These are phyloP conservation scores for Physaria fendleri DNA, from an alignment of 345 rosid genomes.

Conservation along the genomic window DNA sequence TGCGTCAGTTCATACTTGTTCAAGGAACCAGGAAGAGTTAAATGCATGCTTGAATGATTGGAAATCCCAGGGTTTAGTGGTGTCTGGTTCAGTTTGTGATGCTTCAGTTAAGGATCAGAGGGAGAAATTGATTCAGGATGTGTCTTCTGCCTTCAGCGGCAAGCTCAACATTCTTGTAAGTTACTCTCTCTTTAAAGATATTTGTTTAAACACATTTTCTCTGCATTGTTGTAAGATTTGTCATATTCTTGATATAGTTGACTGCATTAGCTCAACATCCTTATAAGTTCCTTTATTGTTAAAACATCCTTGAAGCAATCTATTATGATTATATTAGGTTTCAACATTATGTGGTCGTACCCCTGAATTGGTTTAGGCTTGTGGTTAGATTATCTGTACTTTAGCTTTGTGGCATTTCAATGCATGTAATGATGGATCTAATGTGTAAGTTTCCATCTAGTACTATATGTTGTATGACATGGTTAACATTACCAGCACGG, in stretches of 20 bases:
- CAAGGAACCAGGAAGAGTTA: slow-evolving; percentile 64
- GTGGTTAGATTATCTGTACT: not conserved
- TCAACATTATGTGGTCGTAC: not conserved
- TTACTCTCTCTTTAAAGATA: not conserved
- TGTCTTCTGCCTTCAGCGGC: slow-evolving; percentile 42
- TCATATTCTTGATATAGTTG: not conserved
- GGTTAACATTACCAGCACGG: not conserved
- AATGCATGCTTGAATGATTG: slow-evolving; percentile 48
- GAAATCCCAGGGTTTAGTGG: slow-evolving; percentile 47
- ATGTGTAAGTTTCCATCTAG: not conserved
- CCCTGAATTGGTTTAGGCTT: slow-evolving; percentile 4
- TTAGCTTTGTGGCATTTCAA: not conserved
- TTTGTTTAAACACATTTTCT: not conserved
- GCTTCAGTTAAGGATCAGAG: slow-evolving; percentile 45
- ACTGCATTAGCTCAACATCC: slow-evolving; percentile 36
- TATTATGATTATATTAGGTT: not conserved
- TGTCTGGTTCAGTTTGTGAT: slow-evolving; percentile 78
- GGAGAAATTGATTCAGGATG: slow-evolving; percentile 48
- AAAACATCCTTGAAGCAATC: not conserved
- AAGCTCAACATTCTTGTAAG: slow-evolving; percentile 67
- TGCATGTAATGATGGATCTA: not conserved
- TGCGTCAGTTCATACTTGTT: slow-evolving; percentile 68
- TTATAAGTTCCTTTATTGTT: slow-evolving; percentile 32
- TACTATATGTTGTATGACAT: not conserved
- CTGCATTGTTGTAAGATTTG: not conserved